Conservation (phyloP, 2,329 filamentous ascomycete genomes). For the Alternaria sp. region DNA sequence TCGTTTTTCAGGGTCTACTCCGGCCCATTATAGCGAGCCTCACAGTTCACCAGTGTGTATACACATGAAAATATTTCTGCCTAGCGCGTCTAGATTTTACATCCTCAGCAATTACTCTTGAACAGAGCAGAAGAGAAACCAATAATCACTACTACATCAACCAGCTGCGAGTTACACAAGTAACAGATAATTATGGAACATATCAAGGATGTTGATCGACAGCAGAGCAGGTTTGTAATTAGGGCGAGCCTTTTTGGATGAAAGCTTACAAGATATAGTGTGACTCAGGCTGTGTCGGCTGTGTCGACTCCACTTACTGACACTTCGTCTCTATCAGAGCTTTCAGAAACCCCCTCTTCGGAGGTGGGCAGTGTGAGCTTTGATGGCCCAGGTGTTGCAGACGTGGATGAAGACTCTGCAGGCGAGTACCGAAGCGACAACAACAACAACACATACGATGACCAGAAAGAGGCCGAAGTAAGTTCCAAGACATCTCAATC, state of each 20-base stretch:
- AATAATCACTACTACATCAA: neutral
- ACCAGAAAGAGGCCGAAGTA: constrained; percentile 1
- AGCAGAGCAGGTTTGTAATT: constrained; percentile 1
- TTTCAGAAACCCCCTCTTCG: neutral
- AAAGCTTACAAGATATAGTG: constrained; percentile 3
- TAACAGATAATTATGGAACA: neutral
- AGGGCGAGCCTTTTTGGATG: neutral
- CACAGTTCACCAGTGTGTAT: neutral
- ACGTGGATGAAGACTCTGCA: neutral
- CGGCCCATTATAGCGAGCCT: neutral
- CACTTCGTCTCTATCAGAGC: neutral
- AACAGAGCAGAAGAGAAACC: no score
- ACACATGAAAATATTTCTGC: neutral
- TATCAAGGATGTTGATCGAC: neutral
- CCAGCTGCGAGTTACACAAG: neutral
- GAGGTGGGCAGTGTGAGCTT: neutral
- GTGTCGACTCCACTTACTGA: neutral
- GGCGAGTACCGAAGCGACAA: neutral
- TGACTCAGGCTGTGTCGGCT: neutral
- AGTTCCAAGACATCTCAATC: no score
- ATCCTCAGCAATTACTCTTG: neutral
- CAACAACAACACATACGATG: constrained; percentile 7
- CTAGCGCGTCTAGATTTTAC: neutral
- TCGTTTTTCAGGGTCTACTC: neutral
- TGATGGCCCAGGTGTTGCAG: neutral